A percentile compares a stretch with the other conserved stretches of the same genome.
Conservation (phyloP, 2,329 filamentous ascomycete species). For the Dothistroma septosporum region DNA sequence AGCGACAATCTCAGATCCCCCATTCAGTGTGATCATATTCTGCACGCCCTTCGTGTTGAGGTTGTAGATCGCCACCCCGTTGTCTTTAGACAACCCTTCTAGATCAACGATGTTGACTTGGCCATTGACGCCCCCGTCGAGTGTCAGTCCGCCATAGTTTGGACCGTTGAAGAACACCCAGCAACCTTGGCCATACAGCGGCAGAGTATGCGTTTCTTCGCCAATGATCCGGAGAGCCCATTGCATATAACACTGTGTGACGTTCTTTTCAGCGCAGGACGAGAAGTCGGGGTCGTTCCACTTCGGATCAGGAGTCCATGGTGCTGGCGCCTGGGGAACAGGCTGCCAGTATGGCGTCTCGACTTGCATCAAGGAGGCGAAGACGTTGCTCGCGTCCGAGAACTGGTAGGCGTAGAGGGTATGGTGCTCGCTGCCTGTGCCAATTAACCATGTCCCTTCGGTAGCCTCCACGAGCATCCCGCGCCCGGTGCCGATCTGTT, state of each 20-base stretch:
- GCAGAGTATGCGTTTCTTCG: slow-evolving; percentile 33
- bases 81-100: slow-evolving; percentile 7
- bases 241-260: slow-evolving; percentile 36
- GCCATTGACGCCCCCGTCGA: slow-evolving; percentile 34
- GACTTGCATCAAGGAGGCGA: slow-evolving; percentile 48
- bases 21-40: slow-evolving; percentile 23
- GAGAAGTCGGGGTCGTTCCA: slow-evolving; percentile 32
- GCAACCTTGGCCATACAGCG: slow-evolving; percentile 39
- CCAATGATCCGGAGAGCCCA: slow-evolving; percentile 26
- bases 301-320: slow-evolving; percentile 39
- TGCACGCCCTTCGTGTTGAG: slow-evolving; percentile 25
- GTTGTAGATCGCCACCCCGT: slow-evolving; percentile 21
- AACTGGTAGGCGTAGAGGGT: slow-evolving; percentile 51
- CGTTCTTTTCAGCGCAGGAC: slow-evolving; percentile 20
- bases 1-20: slow-evolving; percentile 16
- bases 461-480: slow-evolving; percentile 36
- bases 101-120: slow-evolving; percentile 35
- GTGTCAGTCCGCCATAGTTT: slow-evolving; percentile 17
- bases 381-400: slow-evolving; percentile 47
- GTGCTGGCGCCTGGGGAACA: slow-evolving; percentile 36
- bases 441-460: slow-evolving; percentile 49
- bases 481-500: slow-evolving; percentile 41
- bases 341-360: slow-evolving; percentile 49
- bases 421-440: slow-evolving; percentile 51
- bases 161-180: slow-evolving; percentile 41